Evolutionary conservation across 345 rosid species (phyloP), one percentile per base, ranked within the genome.

Genomic region (Lepidium sativum): DNA sequence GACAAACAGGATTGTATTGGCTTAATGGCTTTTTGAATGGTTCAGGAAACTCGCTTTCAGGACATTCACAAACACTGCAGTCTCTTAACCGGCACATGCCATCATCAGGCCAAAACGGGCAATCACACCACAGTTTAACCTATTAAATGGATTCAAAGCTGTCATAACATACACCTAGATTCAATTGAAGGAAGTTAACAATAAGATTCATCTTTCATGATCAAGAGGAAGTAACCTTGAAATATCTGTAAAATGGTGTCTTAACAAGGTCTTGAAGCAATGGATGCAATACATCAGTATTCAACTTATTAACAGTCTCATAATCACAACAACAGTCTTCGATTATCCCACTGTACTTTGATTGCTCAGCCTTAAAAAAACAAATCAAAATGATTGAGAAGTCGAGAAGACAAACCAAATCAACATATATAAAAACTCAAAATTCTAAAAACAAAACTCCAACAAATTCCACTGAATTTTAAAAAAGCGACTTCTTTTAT

Each of bases 41-140:
- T 73, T 88, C 88, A 3, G 99, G 96, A 69, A 90, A 94, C 72
- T 94, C 99, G 54, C 66, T 85, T 49, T 94, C 96, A 43, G 95
- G 97, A 77, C 99, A 94, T 53, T 90, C 99, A 69, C 97, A 90
- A 41, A 94, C 95, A 65, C 97, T 90, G 72, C 97, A 94, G 72
- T 94, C 96, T 78, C 95, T 78, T 80, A 94, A 80, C 43, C 74
- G 90, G 68, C 96, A 94, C 97, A 94, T 86, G 29, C 96, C 88
- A 75, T 92, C 97, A 79, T 87, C 98, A n/a, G 85, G 95, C 97
- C 89, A 87, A 78, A 87, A 89, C 41, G 94, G 97, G 72, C 99
- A 94, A 76, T 94, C 86, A 80, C 99, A 94, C 99, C 96, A 87
- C 60, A 92, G 71, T 76, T 87, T 92, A 72, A 83, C 96, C 98